Base-by-base conservation (phyloP, 192 early-diverging fungal species). In the Coemansia sp. region DNA sequence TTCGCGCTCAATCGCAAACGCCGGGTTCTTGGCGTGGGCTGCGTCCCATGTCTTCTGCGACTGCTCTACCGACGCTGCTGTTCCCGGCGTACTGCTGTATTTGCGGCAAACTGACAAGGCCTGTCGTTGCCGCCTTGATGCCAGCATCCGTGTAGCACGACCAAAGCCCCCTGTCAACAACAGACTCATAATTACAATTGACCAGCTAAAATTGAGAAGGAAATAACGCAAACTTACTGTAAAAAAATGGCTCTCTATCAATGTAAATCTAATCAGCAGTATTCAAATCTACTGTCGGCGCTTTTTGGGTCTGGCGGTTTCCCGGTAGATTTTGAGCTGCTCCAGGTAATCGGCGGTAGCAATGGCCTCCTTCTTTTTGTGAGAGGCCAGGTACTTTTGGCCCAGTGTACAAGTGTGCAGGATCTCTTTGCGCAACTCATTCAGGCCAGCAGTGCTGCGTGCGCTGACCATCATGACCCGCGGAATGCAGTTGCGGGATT, bases 371-470 rank as follows among this genome's bases (percentile, higher is more conserved):
- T 63, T 67, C 37, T 67, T 65, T 31, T 68, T 66, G 61, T 76
- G 64, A 10, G 21, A n/a, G 30, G 45, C 61, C 42, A 80, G 62
- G 42, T 76, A 72, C 72, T 80, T 80, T 54, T 68, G 60, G 41
- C 79, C 79, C 1, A 66, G 44, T 14, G 75, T 79, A 40, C 78
- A 79, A 0, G 59, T 72, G 60, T 77, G 79, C 63, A 88, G 45
- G 31, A 91, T 81, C 53, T 87, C 85, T 55, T 88, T 88, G 53
- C 88, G 83, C 45, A 91, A 61, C 21, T 82, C 82, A 44, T 86
- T 84, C 39, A 91, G 80, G 7, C 87, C 88, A 0, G 78, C 63
- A 0, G 65, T 57, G n/a, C 70, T 59, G 35, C 69, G 76, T 16
- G 84, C 83, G 41, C 85, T 88, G 38, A 88, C 84, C 72, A 88